phyloP scores from a whole-genome alignment of 257 asterid genomes.

The Nicotiana attenuata region DNA sequence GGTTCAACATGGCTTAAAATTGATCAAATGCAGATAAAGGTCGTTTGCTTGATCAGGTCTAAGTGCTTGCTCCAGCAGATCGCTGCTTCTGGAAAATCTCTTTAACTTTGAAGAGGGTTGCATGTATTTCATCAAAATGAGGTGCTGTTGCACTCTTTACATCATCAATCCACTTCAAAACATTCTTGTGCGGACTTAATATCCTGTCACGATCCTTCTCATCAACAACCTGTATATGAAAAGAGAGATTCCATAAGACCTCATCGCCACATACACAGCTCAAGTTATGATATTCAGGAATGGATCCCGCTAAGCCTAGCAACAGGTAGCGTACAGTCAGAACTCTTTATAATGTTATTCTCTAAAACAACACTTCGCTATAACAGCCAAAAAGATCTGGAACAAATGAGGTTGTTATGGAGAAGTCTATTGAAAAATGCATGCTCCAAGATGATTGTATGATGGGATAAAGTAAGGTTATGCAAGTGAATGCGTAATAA shows the following conservation, averaged over 20 bases:
- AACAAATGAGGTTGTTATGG: too few relatives aligned
- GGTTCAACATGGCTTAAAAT: not conserved
- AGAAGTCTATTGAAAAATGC: not conserved
- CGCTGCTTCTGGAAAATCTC: constrained; percentile 36
- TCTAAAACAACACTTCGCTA: too few relatives aligned
- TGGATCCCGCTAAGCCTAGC: not conserved
- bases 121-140: constrained; percentile 66
- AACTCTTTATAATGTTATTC: too few relatives aligned
- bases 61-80: constrained; percentile 17
- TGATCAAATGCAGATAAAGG: constrained; percentile 7
- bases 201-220: constrained; percentile 44
- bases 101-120: constrained; percentile 26
- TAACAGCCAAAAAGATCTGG: too few relatives aligned
- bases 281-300: not conserved
- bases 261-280: not conserved
- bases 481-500: too few relatives aligned
- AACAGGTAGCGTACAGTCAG: too few relatives aligned
- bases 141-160: constrained; percentile 64
- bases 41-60: not conserved
- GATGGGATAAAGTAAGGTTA: not conserved
- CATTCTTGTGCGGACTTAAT: constrained; percentile 53
- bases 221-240: constrained; percentile 34
- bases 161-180: constrained; percentile 68
- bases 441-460: not conserved
- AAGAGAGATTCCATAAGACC: not conserved